Evolutionary conservation across 768 basidiomycete genomes (phyloP), one percentile per base, ranked within the genome.

Genomic region (Panus rudis): DNA sequence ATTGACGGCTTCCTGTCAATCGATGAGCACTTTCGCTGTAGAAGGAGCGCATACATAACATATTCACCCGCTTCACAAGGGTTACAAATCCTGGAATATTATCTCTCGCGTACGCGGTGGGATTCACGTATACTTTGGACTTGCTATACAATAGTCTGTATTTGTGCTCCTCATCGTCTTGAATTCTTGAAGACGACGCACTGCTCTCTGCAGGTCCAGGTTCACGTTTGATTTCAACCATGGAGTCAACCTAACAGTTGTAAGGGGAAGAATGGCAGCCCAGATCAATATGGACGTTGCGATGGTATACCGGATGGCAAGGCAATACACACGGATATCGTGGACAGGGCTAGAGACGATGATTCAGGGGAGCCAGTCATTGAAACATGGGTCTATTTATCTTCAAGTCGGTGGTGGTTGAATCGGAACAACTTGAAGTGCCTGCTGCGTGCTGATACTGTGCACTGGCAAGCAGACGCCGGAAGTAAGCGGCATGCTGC

Each of bases 51-150:
- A 26, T 26, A 43, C 30, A 46, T 27, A 21, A 20, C 25, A 38
- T 39, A 68, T 82, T 42, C 52, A 91, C 91, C 55, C 84, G 76
- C 68, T 92, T 90, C 16, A 98, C 92, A 45, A 99, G 72, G 13
- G 86, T 82, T 6, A 92, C 81, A 60, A 94, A 98, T 1, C 96
- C 96, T 3, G 90, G 80, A 26, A 97, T 88, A 62, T 97, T 94
- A 63, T 98, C 96, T 55, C 85, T 75, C 2, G 85, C 73, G 60
- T 92, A 93, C 3, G 85, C 80, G 2, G 92, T 94, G 0, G 96
- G 96, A 53, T 97, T 90, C 33, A 99, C 81, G 58, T 94, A 92
- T 34, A 97, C 94, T 61, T 92, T 93, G 31, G 85, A 89, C 61
- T 94, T 96, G 62, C 81, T 84, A 54, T 91, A 96, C 12, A 97